A percentile compares a stretch with the other conserved stretches of the same genome.
Conservation (phyloP, 805 yeast genomes). For the Blastobotrys muscicola region DNA sequence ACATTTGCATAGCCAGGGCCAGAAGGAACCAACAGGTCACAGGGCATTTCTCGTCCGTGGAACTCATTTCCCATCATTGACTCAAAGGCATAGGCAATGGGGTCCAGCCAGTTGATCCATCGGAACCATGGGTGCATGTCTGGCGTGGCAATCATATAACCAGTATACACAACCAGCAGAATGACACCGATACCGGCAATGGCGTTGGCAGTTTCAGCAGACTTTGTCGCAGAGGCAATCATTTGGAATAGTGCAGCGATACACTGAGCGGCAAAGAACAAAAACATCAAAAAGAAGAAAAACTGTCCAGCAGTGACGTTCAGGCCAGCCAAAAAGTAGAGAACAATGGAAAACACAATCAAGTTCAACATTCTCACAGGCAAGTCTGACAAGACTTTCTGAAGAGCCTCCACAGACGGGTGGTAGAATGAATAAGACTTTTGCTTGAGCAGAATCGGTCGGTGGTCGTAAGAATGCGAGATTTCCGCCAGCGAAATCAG, state of each 20-base stretch:
- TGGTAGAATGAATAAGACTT: slow-evolving; percentile 61
- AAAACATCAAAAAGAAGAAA: slow-evolving; percentile 41
- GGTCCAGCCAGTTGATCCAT: slow-evolving; percentile 53
- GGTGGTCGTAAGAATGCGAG: slow-evolving; percentile 36
- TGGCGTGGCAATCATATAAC: slow-evolving; percentile 48
- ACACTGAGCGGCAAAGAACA: slow-evolving; percentile 35
- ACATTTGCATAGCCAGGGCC: slow-evolving; percentile 44
- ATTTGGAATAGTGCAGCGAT: slow-evolving; percentile 46
- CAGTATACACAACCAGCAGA: slow-evolving; percentile 48
- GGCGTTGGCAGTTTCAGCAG: slow-evolving; percentile 49
- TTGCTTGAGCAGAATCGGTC: slow-evolving; percentile 62
- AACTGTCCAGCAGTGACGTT: slow-evolving; percentile 43
- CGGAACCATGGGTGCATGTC: slow-evolving; percentile 64
- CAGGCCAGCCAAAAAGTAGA: slow-evolving; percentile 50
- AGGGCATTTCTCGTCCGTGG: slow-evolving; percentile 43
- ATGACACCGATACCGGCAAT: slow-evolving; percentile 48
- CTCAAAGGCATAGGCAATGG: slow-evolving; percentile 52
- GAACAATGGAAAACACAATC: slow-evolving; percentile 37
- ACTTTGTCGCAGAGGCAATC: slow-evolving; percentile 42
- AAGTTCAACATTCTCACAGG: slow-evolving; percentile 48
- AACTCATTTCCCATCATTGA: slow-evolving; percentile 58
- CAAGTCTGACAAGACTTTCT: slow-evolving; percentile 49
- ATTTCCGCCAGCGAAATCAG: slow-evolving; percentile 52
- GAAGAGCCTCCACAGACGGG: slow-evolving; percentile 65
- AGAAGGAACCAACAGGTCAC: slow-evolving; percentile 48